Conservation (phyloP, 2,329 filamentous ascomycete genomes). For the Aspergillaceae sp. region DNA sequence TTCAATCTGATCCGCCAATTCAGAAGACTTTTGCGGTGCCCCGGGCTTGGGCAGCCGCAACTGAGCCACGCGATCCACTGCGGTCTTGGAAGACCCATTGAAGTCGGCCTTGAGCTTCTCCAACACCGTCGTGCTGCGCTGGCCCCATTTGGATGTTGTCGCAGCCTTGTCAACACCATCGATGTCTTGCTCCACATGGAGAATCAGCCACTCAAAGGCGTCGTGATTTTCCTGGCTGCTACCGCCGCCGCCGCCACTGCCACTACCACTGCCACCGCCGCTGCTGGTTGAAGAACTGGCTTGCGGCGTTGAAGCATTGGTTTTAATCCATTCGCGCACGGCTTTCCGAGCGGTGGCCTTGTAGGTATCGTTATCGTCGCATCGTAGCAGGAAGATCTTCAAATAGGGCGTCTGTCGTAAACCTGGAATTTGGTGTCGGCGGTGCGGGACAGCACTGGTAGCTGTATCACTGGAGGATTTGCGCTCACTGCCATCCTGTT, state of each 20-base stretch:
- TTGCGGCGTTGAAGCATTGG: slow-evolving; percentile 54
- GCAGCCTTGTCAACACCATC: slow-evolving; percentile 56
- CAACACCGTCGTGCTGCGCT: slow-evolving; percentile 69
- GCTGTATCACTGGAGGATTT: slow-evolving; percentile 30
- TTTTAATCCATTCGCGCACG: slow-evolving; percentile 85
- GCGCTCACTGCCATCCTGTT: slow-evolving; percentile 29
- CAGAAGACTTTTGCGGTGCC: slow-evolving; percentile 58
- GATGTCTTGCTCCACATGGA: slow-evolving; percentile 86
- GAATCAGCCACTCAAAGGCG: slow-evolving; percentile 88
- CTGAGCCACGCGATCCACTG: slow-evolving; percentile 72
- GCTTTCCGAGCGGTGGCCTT: slow-evolving; percentile 69
- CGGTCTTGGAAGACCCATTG: slow-evolving; percentile 65
- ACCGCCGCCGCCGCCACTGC: slow-evolving; percentile 36
- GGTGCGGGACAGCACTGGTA: slow-evolving; percentile 33
- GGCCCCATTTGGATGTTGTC: slow-evolving; percentile 64
- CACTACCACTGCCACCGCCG: slow-evolving; percentile 47
- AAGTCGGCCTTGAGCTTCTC: slow-evolving; percentile 90
- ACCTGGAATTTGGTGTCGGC: slow-evolving; percentile 91
- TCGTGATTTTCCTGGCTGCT: slow-evolving; percentile 85
- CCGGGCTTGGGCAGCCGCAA: slow-evolving; percentile 58
- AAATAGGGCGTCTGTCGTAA: slow-evolving; percentile 87
- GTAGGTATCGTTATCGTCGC: slow-evolving; percentile 93
- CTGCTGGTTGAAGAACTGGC: slow-evolving; percentile 18
- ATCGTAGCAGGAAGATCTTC: slow-evolving; percentile 79
- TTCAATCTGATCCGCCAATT: slow-evolving; percentile 71